A percentile compares a stretch with the other conserved stretches of the same genome.
Evolutionary conservation across 2,329 filamentous ascomycete genomes (phyloP).

Genomic region (Coniochaeta sp.): DNA sequence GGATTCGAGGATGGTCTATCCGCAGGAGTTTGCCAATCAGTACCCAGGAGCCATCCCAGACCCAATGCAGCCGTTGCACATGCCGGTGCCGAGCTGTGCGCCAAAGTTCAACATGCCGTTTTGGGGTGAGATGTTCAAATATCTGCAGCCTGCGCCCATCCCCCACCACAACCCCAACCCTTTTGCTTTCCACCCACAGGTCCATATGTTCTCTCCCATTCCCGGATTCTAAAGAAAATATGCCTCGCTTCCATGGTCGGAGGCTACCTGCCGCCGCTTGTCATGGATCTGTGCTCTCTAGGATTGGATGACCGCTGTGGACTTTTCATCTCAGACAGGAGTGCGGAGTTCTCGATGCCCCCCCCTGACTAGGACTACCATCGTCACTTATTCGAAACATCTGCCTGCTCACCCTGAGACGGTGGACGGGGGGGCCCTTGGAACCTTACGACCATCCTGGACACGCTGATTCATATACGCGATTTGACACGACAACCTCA

Average conservation of each 20-base stretch:
- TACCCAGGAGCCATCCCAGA: conserved; percentile 34
- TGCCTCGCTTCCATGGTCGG: background rate
- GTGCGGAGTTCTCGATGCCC: background rate
- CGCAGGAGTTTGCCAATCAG: conserved; percentile 40
- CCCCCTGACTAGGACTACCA: background rate
- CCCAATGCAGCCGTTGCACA: conserved; percentile 25
- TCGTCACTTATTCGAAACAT: background rate
- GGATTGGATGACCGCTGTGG: background rate
- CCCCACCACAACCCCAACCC: conserved; percentile 41
- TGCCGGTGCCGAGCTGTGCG: conserved; percentile 23
- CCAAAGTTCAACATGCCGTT: conserved; percentile 41
- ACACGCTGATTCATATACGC: background rate
- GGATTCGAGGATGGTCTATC: conserved; percentile 32
- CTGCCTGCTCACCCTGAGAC: background rate
- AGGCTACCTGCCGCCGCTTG: background rate
- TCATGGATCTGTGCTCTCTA: background rate
- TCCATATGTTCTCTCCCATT: conserved; percentile 42
- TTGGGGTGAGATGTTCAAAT: conserved; percentile 39
- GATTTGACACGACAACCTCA: background rate
- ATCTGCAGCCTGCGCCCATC: conserved; percentile 37
- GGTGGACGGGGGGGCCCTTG: too few species aligned
- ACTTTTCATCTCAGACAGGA: background rate
- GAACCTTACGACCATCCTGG: too few species aligned
- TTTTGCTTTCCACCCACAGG: conserved; percentile 44
- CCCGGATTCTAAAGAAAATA: conserved; percentile 39